Conservation (phyloP, 208 protist species). For the Blastocrithidia nonstop region DNA sequence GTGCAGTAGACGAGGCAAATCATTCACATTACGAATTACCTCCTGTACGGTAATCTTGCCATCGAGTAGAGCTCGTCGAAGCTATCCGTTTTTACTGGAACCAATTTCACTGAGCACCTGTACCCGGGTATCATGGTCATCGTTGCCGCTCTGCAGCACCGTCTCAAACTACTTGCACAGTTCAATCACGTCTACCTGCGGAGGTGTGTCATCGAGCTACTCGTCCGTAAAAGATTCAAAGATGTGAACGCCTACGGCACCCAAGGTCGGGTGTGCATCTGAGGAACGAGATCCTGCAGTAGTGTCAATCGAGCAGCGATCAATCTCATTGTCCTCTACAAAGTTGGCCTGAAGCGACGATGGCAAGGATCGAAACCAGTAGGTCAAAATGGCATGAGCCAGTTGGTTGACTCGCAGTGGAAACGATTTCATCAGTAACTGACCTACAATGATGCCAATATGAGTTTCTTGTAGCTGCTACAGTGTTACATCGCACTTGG, state of each 20-base stretch:
- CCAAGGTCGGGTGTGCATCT: slow-evolving; percentile 13
- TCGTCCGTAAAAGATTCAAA: slow-evolving; percentile 54
- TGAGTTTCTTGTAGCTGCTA: slow-evolving; percentile 31
- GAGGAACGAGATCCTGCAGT: slow-evolving; percentile 10
- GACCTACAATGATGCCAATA: slow-evolving; percentile 44
- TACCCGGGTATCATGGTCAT: slow-evolving; percentile 18
- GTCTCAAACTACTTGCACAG: slow-evolving; percentile 17
- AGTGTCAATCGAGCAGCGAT: slow-evolving; percentile 29
- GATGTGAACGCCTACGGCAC: slow-evolving; percentile 39
- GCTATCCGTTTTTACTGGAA: slow-evolving; percentile 10
- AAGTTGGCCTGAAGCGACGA: slow-evolving; percentile 17
- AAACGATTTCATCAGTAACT: slow-evolving; percentile 23
- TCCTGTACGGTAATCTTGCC: slow-evolving; percentile 29
- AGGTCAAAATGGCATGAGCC: slow-evolving; percentile 39
- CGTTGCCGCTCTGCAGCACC: slow-evolving; percentile 8
- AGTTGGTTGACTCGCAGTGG: slow-evolving; percentile 20
- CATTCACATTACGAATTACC: slow-evolving; percentile 14
- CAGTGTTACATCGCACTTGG: slow-evolving; percentile 21
- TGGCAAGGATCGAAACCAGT: slow-evolving; percentile 57
- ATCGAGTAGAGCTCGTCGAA: slow-evolving; percentile 33
- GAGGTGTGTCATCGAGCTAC: slow-evolving; percentile 29
- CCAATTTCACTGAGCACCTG: slow-evolving; percentile 17
- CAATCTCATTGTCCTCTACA: slow-evolving; percentile 16
- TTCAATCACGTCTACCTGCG: slow-evolving; percentile 11
- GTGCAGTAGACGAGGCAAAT: slow-evolving; percentile 16